Percentiles rank a stretch among this genome's conserved stretches.
These are phyloP conservation scores for Torrubiellomyces zombiae DNA, from an alignment of 2,329 filamentous ascomycete genomes.

Conservation along the genomic window DNA sequence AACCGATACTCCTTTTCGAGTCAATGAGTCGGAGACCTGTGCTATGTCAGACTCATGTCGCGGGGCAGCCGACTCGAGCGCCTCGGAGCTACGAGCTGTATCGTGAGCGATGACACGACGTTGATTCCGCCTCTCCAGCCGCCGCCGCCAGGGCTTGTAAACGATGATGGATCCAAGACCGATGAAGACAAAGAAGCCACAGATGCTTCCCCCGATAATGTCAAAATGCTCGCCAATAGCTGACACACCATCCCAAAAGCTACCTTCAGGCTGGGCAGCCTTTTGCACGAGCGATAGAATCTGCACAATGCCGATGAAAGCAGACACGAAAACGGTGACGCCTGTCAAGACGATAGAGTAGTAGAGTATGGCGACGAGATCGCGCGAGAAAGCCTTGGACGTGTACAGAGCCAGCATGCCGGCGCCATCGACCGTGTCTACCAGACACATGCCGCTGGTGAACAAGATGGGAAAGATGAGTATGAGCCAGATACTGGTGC, in stretches of 20 bases:
- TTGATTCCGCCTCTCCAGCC: constrained; percentile 16
- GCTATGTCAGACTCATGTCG: no score
- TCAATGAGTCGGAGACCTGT: no score
- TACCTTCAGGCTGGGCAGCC: constrained; percentile 52
- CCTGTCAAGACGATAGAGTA: constrained; percentile 79
- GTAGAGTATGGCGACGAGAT: constrained; percentile 80
- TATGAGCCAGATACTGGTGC: constrained; percentile 87
- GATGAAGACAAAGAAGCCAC: constrained; percentile 65
- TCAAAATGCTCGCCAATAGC: constrained; percentile 67
- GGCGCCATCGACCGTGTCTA: constrained; percentile 85
- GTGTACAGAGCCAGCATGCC: constrained; percentile 93
- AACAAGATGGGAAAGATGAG: constrained; percentile 82
- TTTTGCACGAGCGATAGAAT: constrained; percentile 63
- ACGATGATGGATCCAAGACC: constrained; percentile 56
- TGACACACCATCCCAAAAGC: constrained; percentile 83
- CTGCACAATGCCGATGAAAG: constrained; percentile 76
- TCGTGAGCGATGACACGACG: constrained; percentile 5
- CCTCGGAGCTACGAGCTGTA: no score
- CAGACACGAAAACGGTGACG: constrained; percentile 68
- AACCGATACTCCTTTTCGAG: no score
- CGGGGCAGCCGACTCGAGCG: no score
- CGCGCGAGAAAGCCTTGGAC: constrained; percentile 57
- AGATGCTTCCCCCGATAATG: constrained; percentile 73
- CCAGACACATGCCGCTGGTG: constrained; percentile 82
- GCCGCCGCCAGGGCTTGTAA: constrained; percentile 63